phyloP scores from a whole-genome alignment of 2,329 filamentous ascomycete species.

The Pseudofabraea citricarpa region DNA sequence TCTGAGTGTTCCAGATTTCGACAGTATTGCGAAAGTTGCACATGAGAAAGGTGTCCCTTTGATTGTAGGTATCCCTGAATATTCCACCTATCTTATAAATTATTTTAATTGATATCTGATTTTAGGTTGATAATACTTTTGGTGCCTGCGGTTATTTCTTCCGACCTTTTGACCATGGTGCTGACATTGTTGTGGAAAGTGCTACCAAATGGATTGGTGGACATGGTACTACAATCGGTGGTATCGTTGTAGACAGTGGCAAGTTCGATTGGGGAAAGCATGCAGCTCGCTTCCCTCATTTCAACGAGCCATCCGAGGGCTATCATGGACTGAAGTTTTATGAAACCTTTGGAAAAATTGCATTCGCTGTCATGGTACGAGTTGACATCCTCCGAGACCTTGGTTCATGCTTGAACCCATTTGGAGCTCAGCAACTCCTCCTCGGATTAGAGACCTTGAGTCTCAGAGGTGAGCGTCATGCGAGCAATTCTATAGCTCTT shows the following conservation, averaged over 20 bases:
- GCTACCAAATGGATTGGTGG: slow-evolving; percentile 97
- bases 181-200: slow-evolving; percentile 90
- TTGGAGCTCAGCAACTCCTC: slow-evolving; percentile 86
- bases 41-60: slow-evolving; percentile 59
- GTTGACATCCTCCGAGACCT: slow-evolving; percentile 89
- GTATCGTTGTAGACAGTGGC: slow-evolving; percentile 80
- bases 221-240: slow-evolving; percentile 87
- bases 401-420: slow-evolving; percentile 78
- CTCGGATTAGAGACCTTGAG: slow-evolving; percentile 87
- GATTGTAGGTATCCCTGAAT: slow-evolving; percentile 33
- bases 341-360: slow-evolving; percentile 80
- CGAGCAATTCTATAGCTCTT: slow-evolving; percentile 73
- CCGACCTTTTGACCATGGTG: slow-evolving; percentile 83
- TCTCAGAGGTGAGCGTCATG: slow-evolving; percentile 80
- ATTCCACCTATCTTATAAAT: slow-evolving; percentile 1
- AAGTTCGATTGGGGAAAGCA: slow-evolving; percentile 93
- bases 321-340: slow-evolving; percentile 94
- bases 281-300: slow-evolving; percentile 81
- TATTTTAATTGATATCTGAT: slow-evolving; percentile 3
- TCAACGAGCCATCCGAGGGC: slow-evolving; percentile 80
- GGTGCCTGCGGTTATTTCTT: slow-evolving; percentile 87
- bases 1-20: slow-evolving; percentile 90
- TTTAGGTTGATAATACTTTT: slow-evolving; percentile 86
- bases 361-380: slow-evolving; percentile 79
- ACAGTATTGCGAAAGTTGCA: slow-evolving; percentile 76